These are phyloP conservation scores for Talaromyces sp. DNA, from an alignment of 2,329 filamentous ascomycete genomes.

Conservation along the genomic window DNA sequence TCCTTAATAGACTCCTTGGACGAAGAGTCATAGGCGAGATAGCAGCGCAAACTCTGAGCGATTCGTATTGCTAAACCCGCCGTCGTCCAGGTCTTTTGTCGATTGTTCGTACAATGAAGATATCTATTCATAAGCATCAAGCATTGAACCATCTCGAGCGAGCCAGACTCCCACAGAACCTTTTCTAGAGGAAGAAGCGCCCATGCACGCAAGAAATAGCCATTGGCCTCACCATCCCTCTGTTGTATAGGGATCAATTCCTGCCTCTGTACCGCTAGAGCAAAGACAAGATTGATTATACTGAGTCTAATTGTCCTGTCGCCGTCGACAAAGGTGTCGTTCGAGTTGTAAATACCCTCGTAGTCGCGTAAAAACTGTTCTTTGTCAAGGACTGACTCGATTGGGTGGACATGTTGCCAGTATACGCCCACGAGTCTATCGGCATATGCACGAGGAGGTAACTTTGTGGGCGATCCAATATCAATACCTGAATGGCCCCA, in stretches of 20 bases:
- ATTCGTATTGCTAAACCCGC: conserved; percentile 23
- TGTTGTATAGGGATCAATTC: conserved; percentile 16
- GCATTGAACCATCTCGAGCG: conserved; percentile 22
- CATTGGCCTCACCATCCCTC: conserved; percentile 19
- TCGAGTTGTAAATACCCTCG: conserved; percentile 8
- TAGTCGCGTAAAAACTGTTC: conserved; percentile 19
- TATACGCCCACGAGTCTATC: conserved; percentile 22
- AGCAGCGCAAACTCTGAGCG: conserved; percentile 21
- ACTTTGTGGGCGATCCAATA: neutral
- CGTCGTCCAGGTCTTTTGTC: conserved; percentile 25
- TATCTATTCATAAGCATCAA: conserved; percentile 25
- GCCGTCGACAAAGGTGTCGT: neutral
- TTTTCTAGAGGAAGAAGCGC: conserved; percentile 18
- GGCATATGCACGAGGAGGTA: conserved; percentile 20
- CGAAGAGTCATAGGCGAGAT: conserved; percentile 8
- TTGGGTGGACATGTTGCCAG: conserved; percentile 21
- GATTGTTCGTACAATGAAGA: conserved; percentile 23
- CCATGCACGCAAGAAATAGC: conserved; percentile 22
- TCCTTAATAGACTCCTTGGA: conserved; percentile 1
- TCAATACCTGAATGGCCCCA: neutral
- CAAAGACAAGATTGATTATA: conserved; percentile 22
- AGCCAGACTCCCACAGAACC: conserved; percentile 21
- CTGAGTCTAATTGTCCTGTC: conserved; percentile 13
- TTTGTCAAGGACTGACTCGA: conserved; percentile 20
- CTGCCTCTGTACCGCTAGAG: conserved; percentile 22